Percentiles rank a stretch among this genome's conserved stretches.
These are phyloP conservation scores for Picea glauca DNA, from an alignment of 75 land plant species.

Conservation along the genomic window DNA sequence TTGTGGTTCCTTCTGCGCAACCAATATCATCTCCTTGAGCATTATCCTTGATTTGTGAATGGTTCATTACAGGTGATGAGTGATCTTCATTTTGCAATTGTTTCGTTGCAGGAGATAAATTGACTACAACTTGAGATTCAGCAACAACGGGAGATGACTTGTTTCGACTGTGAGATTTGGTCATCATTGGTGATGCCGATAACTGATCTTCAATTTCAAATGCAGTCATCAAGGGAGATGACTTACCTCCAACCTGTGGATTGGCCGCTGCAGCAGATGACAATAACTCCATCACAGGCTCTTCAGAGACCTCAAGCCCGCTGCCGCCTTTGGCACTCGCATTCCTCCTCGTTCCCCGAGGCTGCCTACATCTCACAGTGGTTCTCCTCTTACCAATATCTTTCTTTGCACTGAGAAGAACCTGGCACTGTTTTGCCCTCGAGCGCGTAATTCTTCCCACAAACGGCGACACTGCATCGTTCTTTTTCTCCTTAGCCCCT, in stretches of 20 bases:
- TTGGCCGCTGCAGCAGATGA: too few relatives aligned
- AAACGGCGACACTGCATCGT: not conserved
- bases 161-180: too few relatives aligned
- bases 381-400: not conserved
- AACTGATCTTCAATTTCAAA: too few relatives aligned
- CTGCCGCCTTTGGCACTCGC: too few relatives aligned
- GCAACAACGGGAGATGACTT: not conserved
- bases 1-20: not conserved
- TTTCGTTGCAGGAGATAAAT: not conserved
- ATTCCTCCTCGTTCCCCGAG: too few relatives aligned
- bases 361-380: too few relatives aligned
- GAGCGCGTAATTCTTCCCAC: conserved; percentile 10
- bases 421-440: conserved; percentile 1
- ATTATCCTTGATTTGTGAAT: not conserved
- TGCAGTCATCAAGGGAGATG: too few relatives aligned
- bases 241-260: too few relatives aligned
- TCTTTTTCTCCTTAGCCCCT: conserved; percentile 1
- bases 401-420: not conserved
- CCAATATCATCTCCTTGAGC: not conserved
- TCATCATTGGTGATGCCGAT: too few relatives aligned
- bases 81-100: not conserved
- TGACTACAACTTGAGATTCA: not conserved
- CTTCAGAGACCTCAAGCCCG: too few relatives aligned
- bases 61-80: too few relatives aligned
- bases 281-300: too few relatives aligned